These are phyloP conservation scores for Solanum etuberosum DNA, from an alignment of 257 asterid genomes.

Conservation along the genomic window DNA sequence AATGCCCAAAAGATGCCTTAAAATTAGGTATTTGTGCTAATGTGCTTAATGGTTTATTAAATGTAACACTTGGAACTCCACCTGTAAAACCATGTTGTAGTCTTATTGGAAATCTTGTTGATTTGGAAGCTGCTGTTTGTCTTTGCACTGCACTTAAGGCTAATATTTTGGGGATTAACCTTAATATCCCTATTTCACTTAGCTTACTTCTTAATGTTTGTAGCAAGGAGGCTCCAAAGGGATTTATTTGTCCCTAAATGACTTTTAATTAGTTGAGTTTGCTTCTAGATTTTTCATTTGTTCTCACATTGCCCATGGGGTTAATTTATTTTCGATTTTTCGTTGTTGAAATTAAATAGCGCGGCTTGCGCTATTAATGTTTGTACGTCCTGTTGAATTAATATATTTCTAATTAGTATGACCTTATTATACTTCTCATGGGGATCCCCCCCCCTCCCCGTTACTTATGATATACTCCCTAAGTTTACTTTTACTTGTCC, in stretches of 20 bases:
- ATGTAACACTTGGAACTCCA: slow-evolving; percentile 30
- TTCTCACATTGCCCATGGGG: background rate
- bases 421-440: background rate
- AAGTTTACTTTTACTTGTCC: background rate
- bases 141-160: slow-evolving; percentile 63
- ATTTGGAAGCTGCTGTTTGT: slow-evolving; percentile 49
- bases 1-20: slow-evolving; percentile 7
- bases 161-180: slow-evolving; percentile 46
- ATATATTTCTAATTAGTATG: background rate
- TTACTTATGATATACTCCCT: background rate
- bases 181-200: slow-evolving; percentile 40
- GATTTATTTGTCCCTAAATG: slow-evolving; percentile 30
- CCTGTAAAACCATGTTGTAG: slow-evolving; percentile 39
- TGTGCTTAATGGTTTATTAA: slow-evolving; percentile 27
- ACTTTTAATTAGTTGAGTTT: background rate
- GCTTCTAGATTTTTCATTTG: background rate
- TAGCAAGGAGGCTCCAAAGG: slow-evolving; percentile 36
- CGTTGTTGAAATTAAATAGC: background rate
- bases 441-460: background rate
- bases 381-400: background rate
- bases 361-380: background rate
- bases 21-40: slow-evolving; percentile 37
- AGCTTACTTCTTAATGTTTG: slow-evolving; percentile 40
- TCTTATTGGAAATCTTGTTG: slow-evolving; percentile 34
- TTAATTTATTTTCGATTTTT: background rate